Conservation (phyloP, 2,329 filamentous ascomycete genomes). For the Lomentospora prolificans region DNA sequence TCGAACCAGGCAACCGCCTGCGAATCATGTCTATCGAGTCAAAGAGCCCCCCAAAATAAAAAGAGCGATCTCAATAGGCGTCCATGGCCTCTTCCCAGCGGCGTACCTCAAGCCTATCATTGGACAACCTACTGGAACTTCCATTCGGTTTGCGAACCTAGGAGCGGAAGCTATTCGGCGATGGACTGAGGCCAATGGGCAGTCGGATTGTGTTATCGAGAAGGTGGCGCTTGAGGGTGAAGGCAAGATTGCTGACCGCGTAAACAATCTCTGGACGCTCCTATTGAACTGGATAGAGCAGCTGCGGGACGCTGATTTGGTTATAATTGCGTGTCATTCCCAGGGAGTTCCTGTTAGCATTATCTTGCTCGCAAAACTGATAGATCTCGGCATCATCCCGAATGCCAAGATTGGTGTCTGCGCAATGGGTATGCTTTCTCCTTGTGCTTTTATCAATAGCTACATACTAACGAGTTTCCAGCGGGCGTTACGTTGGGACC, state of each 20-base stretch:
- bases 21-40: conserved; percentile 62
- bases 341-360: conserved; percentile 91
- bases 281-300: conserved; percentile 91
- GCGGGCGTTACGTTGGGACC: conserved; percentile 90
- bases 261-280: conserved; percentile 89
- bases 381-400: conserved; percentile 77
- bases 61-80: conserved; percentile 83
- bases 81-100: conserved; percentile 90
- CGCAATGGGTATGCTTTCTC: conserved; percentile 46
- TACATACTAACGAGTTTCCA: conserved; percentile 14
- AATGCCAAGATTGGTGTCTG: conserved; percentile 75
- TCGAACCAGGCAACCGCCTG: conserved; percentile 43
- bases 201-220: conserved; percentile 70
- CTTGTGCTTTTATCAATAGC: conserved; percentile 6
- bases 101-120: conserved; percentile 80
- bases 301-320: conserved; percentile 76
- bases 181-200: conserved; percentile 69
- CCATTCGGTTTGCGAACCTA: conserved; percentile 82
- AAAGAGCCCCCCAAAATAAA: conserved; percentile 63
- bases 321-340: conserved; percentile 87
- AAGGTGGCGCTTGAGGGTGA: conserved; percentile 93
- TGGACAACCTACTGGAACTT: conserved; percentile 91
- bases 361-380: conserved; percentile 86
- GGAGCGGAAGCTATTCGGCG: conserved; percentile 73
- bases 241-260: conserved; percentile 79